These are phyloP conservation scores for Sicyos edulis DNA, from an alignment of 306 rosid genomes.

Conservation along the genomic window DNA sequence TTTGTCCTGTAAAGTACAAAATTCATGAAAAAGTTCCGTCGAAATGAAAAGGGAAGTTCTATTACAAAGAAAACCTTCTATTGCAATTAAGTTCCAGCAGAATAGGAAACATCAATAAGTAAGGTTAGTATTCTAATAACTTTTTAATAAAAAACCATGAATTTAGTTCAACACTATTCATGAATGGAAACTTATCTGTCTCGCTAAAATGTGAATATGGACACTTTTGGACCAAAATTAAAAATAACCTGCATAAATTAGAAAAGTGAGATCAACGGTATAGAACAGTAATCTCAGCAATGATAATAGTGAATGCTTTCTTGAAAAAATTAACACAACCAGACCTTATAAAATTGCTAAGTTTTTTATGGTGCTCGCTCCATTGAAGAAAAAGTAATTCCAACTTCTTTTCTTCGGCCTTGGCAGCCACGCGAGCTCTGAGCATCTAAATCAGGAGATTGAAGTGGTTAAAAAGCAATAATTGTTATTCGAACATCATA, in stretches of 20 bases:
- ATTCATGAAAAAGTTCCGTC: constrained; percentile 17
- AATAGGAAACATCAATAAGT: constrained; percentile 36
- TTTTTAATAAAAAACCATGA: constrained; percentile 27
- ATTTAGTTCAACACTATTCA: constrained; percentile 58
- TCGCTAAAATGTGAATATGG: constrained; percentile 97
- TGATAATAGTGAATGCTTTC: not conserved
- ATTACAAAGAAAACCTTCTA: constrained; percentile 17
- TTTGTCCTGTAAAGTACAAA: constrained; percentile 58
- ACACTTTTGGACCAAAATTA: constrained; percentile 99
- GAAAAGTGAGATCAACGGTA: constrained; percentile 21
- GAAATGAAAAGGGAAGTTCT: not conserved
- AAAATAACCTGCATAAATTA: constrained; percentile 79
- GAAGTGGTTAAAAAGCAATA: constrained; percentile 4
- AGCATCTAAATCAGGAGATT: constrained; percentile 49
- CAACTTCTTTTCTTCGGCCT: constrained; percentile 94
- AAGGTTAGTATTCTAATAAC: constrained; percentile 8
- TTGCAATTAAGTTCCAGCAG: constrained; percentile 39
- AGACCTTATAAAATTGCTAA: constrained; percentile 91
- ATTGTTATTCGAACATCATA: not conserved
- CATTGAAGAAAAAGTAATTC: constrained; percentile 94
- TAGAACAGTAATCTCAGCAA: constrained; percentile 13
- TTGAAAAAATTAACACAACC: constrained; percentile 10
- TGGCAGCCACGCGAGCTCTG: constrained; percentile 93
- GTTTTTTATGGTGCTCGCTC: constrained; percentile 90
- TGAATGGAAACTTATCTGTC: constrained; percentile 97